Percentiles rank a stretch among this genome's conserved stretches.
phyloP scores from a whole-genome alignment of 495 filamentous ascomycete species.

The Penicillium goetzii region DNA sequence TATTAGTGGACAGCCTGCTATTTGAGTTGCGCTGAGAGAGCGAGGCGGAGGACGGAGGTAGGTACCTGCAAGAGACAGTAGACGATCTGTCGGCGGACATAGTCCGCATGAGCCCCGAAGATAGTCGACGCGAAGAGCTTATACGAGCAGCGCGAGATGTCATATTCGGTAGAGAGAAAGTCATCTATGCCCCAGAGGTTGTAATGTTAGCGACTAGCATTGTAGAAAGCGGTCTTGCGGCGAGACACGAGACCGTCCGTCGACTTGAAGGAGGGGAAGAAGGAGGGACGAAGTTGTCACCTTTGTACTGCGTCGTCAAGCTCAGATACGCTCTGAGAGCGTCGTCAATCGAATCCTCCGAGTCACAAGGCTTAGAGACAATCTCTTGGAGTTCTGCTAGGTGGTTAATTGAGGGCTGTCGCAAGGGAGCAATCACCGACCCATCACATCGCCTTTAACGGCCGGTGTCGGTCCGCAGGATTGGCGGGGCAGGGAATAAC shows the following conservation, averaged over 20 bases:
- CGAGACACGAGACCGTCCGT: background rate
- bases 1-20: constrained; percentile 10
- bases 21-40: background rate
- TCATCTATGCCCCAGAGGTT: constrained; percentile 55
- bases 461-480: background rate
- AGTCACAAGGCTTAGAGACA: constrained; percentile 69
- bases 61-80: constrained; percentile 83
- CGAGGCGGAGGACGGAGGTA: background rate
- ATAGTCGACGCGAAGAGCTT: constrained; percentile 75
- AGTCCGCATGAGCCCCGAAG: constrained; percentile 74
- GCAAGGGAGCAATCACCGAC: constrained; percentile 11
- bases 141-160: constrained; percentile 82
- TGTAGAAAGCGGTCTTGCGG: background rate
- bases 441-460: background rate
- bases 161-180: constrained; percentile 81
- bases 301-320: constrained; percentile 76
- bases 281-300: constrained; percentile 35
- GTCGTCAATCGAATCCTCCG: constrained; percentile 83
- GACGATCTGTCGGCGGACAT: constrained; percentile 91
- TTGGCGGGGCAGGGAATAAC: constrained; percentile 8
- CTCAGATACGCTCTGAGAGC: constrained; percentile 80
- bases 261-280: background rate
- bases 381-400: constrained; percentile 77
- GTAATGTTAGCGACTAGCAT: background rate
- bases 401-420: constrained; percentile 17